Base-by-base conservation (phyloP, 805 yeast species). In the Hanseniaspora singularis region DNA sequence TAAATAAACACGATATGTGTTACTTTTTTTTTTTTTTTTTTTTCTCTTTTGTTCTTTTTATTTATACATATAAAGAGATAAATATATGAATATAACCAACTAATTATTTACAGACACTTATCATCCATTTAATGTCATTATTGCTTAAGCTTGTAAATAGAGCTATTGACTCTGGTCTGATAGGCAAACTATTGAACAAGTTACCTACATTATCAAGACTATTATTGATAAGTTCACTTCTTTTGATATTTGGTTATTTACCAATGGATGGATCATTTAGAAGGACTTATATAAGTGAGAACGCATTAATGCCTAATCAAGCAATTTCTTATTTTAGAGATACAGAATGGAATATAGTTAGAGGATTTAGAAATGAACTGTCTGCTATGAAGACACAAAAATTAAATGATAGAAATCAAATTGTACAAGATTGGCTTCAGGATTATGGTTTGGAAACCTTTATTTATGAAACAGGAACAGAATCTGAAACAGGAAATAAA, bases 231-330 rank as follows among this genome's bases (percentile, higher is more conserved):
- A 46, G 64, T 10, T 83, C 86, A 6, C 53, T 77, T 9, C 57
- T 66, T 0, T 74, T 82, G 76, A 64, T 92, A n/a, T 59, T 72
- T 12, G 63, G 71, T 4, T 55, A 64, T 19, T 66, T 87, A 41
- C 96, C 97, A 0, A 51, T 77, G 54, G 81, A 81, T 15, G 97
- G 96, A 18, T 85, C 84, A 57, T 85, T 67, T 60, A 69, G 96
- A 47, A 64, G 70, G 52, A 86, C 96, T 2, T 92, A 92, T 61
- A 81, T 88, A 11, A 81, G 94, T 7, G 99, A 92, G 59, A 92
- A 92, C 63, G 99, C 99, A 27, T 68, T 92, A 60, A 79, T 92
- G 84, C 96, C 99, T 7, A 88, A 94, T 0, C 97, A 92, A 61
- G 97, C 92, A 2, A 79, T 80, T 54, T 79, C 94, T 20, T 87